A percentile compares a stretch with the other conserved stretches of the same genome.
Conservation (phyloP, 208 protist genomes). For the Strigomonas oncopelti region DNA sequence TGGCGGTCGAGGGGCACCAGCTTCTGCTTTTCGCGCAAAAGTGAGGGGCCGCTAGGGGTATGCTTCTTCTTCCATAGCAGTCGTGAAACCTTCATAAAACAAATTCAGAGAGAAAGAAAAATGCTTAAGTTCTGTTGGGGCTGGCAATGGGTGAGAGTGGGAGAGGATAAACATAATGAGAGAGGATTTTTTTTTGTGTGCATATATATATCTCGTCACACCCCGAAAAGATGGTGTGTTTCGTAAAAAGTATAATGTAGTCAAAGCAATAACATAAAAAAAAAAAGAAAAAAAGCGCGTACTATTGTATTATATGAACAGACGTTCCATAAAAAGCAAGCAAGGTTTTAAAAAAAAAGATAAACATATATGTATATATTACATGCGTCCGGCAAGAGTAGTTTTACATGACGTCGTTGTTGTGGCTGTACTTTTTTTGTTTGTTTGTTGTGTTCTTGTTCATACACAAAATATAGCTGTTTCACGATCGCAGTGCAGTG, state of each 20-base stretch:
- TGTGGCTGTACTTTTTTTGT: not conserved
- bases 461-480: too few species aligned
- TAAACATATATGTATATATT: slow-evolving; percentile 1
- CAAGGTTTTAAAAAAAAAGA: not conserved
- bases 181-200: too few species aligned
- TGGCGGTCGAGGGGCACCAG: not conserved
- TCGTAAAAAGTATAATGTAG: not conserved
- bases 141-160: too few species aligned
- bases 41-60: slow-evolving; percentile 4
- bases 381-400: too few species aligned
- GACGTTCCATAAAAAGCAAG: not conserved
- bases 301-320: not conserved
- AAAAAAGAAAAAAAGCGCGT: slow-evolving; percentile 9
- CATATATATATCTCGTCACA: too few species aligned
- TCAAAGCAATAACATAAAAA: not conserved
- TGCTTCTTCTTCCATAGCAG: not conserved
- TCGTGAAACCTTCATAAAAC: not conserved
- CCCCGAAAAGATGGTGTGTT: not conserved
- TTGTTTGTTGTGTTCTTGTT: slow-evolving; percentile 1
- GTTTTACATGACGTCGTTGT: slow-evolving; percentile 4
- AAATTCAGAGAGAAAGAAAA: slow-evolving; percentile 10
- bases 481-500: too few species aligned
- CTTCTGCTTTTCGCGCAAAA: not conserved
- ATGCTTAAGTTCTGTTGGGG: too few species aligned
- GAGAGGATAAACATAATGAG: too few species aligned